Base-by-base conservation (phyloP, 1,139 yeast species). In the Magnusiomyces tetraspermus region DNA sequence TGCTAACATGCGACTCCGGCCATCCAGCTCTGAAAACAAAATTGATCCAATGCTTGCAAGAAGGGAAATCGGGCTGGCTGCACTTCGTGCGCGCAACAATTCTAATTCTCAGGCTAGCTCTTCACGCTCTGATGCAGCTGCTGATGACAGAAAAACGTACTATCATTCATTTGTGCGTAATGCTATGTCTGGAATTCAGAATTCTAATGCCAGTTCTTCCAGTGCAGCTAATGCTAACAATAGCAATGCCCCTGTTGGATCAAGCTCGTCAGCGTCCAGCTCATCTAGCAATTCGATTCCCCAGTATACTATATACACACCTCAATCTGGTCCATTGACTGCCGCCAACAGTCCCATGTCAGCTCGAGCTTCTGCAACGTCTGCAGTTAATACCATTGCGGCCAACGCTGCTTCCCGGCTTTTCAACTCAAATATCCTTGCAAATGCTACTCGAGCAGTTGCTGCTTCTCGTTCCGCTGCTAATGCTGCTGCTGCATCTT, bases 1-100 rank as follows among this genome's bases (percentile, higher is more conserved):
- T 45, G 71, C 79, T 64, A 67, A 57, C 38, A 63, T 62, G 61
- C 54, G 55, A 31, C 53, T 53, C 49, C 54, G 53, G 3, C 55
- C 61, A 4, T 52, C 53, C 33, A 36, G 40, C 15, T 36, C 55
- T 31, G 61, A 57, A 43, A 56, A 55, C 37, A 55, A 53, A 24
- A 56, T 58, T 31, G 67, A 64, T 51, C 67, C 65, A 2, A 63
- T 61, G 65, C 51, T 64, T 17, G 53, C 57, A 23, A 53, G 64
- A 15, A 52, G 58, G 17, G 55, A 54, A 28, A 47, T 50, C 17
- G 44, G 49, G 19, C 11, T 51, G 11, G 50, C 53, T 4, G 51
- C 52, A 1, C 33, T 48, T 30, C 47, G 50, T 36, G 51, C 53
- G 13, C 50, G 53, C 11, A 49, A 50, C 24, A 10, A 36, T 13